Evolutionary conservation across 2,329 filamentous ascomycete species (phyloP), one percentile per base, ranked within the genome.

Genomic region (Exophiala mesophila): DNA sequence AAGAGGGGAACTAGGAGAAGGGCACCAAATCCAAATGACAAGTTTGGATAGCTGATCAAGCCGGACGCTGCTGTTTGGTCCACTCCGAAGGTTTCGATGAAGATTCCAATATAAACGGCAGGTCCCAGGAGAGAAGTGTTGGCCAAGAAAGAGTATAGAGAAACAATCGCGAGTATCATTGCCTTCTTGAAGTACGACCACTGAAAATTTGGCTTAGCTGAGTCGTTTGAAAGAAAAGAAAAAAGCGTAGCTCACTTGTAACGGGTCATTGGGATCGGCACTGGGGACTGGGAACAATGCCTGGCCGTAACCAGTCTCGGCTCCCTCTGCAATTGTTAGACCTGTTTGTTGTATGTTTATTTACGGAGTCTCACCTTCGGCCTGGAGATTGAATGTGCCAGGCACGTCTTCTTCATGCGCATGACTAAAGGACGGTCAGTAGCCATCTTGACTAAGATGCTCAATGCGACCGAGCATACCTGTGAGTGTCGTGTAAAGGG

Each of bases 271-370:
- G 1, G 77, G 77, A 52, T 80, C 76, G 41, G 77, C 70, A 1
- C 76, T 72, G 2, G 77, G 77, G 1, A 80, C 76, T 1, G 77
- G 77, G 51, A 73, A 80, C 3, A 80, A 64, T 2, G 77, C 77
- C 56, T 80, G 76, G 15, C 77, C 77, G 44, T 76, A 76, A 1
- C 65, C 74, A 1, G 75, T 76, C 51, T 79, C 76, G 53, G 79
- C 76, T 33, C 75, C 76, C 62, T 78, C 76, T 66, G 44, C 16
- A 31, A 16, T 15, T 12, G 12, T 23, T 7, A 6, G 12, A 12
- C 6, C 6, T 26, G 6, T 30, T 29, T 15, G 21, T 12, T 15
- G 21, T 17, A 20, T 19, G 13, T 16, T n/a, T 10, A 17, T n/a
- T n/a, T n/a, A n/a, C n/a, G 26, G 15, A 10, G 31, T 50, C 54